Percentiles rank a stretch among this genome's conserved stretches.
phyloP scores from a whole-genome alignment of 164 flowering plant genomes.

The Liriodendron chinense region DNA sequence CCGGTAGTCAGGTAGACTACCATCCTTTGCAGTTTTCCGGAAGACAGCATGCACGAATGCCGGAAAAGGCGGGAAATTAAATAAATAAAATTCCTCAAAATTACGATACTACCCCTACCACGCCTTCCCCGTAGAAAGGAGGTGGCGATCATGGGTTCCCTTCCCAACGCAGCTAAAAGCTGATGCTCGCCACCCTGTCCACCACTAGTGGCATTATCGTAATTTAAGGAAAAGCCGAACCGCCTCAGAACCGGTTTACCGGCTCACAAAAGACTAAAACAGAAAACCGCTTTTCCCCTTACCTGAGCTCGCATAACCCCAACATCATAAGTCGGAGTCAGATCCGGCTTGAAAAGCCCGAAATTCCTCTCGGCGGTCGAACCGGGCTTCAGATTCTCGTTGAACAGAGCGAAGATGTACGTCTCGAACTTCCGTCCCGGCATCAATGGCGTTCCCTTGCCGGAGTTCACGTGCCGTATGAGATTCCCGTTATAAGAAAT shows the following conservation, averaged over 20 bases:
- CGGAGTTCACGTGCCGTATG: slow-evolving; percentile 52
- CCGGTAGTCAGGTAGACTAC: too few species aligned
- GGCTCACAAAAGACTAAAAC: too few species aligned
- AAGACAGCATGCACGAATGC: neutral
- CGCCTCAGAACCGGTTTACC: too few species aligned
- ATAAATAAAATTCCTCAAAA: neutral
- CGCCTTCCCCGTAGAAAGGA: neutral
- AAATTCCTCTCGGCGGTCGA: slow-evolving; percentile 67
- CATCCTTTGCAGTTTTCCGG: too few species aligned
- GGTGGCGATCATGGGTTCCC: neutral
- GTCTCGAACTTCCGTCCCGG: slow-evolving; percentile 44
- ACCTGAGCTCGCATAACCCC: slow-evolving; percentile 55
- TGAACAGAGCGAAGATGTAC: slow-evolving; percentile 70
- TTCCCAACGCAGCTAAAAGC: too few species aligned
- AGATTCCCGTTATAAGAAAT: slow-evolving; percentile 45
- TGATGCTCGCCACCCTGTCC: too few species aligned
- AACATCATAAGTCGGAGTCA: slow-evolving; percentile 74
- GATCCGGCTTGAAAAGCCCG: slow-evolving; percentile 76
- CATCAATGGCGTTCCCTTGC: slow-evolving; percentile 69
- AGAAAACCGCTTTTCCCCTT: neutral
- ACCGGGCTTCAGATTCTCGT: slow-evolving; percentile 75
- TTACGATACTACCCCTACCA: neutral
- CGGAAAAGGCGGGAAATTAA: neutral
- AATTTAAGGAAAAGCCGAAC: too few species aligned
- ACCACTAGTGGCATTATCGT: too few species aligned